phyloP scores from a whole-genome alignment of 164 flowering plant species.

The Vitis cinerea region DNA sequence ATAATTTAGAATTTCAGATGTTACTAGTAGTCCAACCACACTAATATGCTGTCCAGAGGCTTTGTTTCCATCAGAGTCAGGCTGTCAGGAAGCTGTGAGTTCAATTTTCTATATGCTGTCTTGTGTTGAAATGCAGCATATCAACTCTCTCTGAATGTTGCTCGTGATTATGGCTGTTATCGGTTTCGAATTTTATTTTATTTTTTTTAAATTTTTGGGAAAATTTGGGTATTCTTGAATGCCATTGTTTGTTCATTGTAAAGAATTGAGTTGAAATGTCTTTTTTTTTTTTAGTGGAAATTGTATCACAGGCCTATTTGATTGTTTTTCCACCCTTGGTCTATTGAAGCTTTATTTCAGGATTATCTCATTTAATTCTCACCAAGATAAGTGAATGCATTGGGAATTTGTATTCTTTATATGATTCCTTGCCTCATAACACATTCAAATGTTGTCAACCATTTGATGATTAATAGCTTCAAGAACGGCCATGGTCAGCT shows the following conservation, averaged over 20 bases:
- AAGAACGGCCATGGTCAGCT: too few species aligned
- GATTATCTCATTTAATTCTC: neutral
- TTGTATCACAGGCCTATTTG: neutral
- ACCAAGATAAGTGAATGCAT: too few species aligned
- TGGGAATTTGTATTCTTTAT: neutral
- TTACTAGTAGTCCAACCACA: neutral
- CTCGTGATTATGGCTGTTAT: neutral
- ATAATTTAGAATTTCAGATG: neutral
- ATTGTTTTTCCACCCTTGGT: neutral
- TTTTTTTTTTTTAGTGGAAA: neutral
- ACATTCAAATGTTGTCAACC: too few species aligned
- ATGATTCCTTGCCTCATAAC: too few species aligned
- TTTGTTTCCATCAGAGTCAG: conserved; percentile 4
- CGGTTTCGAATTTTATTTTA: conserved; percentile 19
- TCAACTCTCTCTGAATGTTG: neutral
- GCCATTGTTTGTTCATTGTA: conserved; percentile 7
- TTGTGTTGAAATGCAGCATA: conserved; percentile 4
- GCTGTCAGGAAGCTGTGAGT: neutral
- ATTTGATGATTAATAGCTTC: too few species aligned
- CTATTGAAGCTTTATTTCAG: neutral
- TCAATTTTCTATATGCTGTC: neutral
- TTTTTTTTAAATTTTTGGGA: too few species aligned
- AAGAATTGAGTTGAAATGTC: neutral
- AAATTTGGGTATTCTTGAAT: neutral
- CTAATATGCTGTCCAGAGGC: neutral